Evolutionary conservation across 2,329 filamentous ascomycete genomes (phyloP).

Genomic region (Aspergillus unguis): DNA sequence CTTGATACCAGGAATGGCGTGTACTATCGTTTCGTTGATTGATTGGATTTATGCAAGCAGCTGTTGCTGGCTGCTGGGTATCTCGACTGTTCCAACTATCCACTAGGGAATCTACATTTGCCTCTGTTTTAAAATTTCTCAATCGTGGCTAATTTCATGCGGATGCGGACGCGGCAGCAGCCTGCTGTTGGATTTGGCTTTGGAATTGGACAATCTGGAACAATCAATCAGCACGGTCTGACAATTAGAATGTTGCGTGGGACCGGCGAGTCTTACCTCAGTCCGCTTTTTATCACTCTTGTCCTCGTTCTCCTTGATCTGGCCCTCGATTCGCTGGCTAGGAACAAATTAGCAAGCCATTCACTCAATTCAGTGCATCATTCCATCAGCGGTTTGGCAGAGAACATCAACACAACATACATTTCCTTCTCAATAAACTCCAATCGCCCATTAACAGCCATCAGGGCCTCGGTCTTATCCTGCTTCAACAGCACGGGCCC

Average conservation of each 20-base stretch:
- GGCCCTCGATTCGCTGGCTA: constrained; percentile 64
- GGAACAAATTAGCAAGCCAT: constrained; percentile 8
- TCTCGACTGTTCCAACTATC: not conserved
- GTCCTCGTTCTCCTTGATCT: constrained; percentile 62
- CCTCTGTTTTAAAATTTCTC: not conserved
- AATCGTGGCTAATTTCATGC: constrained; percentile 21
- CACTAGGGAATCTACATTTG: not conserved
- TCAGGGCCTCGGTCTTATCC: constrained; percentile 82
- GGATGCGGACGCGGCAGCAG: constrained; percentile 30
- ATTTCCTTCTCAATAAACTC: constrained; percentile 95
- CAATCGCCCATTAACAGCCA: constrained; percentile 83
- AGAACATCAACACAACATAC: constrained; percentile 49
- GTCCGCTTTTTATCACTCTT: constrained; percentile 63
- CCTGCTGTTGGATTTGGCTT: constrained; percentile 35
- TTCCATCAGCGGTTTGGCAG: too few relatives aligned
- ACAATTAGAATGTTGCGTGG: not conserved
- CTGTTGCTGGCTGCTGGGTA: not conserved
- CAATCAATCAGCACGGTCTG: constrained; percentile 14
- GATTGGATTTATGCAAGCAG: not conserved
- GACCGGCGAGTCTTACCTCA: constrained; percentile 49
- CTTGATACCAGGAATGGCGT: not conserved
- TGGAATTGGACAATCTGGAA: constrained; percentile 41
- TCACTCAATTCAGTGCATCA: not conserved
- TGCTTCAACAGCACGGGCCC: constrained; percentile 93
- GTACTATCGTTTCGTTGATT: not conserved